Evolutionary conservation across 441 rosid genomes (phyloP).

Genomic region (Lagerstroemia fauriei): DNA sequence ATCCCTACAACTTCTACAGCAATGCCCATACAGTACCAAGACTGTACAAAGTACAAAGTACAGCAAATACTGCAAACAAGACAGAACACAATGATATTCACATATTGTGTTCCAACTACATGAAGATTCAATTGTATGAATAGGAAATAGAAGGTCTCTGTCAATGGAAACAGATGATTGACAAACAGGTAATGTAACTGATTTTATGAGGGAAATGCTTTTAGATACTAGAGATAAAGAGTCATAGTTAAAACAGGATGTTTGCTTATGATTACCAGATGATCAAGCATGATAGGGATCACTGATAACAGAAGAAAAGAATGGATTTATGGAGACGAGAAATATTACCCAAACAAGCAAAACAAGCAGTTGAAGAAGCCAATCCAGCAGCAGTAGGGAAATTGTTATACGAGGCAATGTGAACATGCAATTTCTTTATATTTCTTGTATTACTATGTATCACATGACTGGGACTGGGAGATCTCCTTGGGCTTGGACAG

Average conservation of each 20-base stretch:
- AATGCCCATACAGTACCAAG: not conserved
- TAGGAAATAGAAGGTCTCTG: not conserved
- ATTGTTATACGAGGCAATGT: constrained; percentile 85
- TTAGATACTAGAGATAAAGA: no score
- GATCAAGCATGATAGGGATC: not conserved
- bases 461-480: no score
- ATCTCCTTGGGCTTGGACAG: no score
- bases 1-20: not conserved
- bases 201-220: no score
- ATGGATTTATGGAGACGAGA: not conserved
- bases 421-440: constrained; percentile 70
- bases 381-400: constrained; percentile 96
- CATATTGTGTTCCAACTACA: not conserved
- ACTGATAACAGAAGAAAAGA: no score
- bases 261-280: not conserved
- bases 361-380: constrained; percentile 97
- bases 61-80: constrained; percentile 63
- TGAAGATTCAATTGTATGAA: not conserved
- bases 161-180: not conserved
- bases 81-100: constrained; percentile 3
- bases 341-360: constrained; percentile 83
- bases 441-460: no score
- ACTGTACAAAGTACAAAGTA: constrained; percentile 30
- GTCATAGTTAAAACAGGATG: not conserved
- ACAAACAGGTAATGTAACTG: not conserved